phyloP scores from a whole-genome alignment of 2,329 filamentous ascomycete species.

The Trichoderma simmonsii region DNA sequence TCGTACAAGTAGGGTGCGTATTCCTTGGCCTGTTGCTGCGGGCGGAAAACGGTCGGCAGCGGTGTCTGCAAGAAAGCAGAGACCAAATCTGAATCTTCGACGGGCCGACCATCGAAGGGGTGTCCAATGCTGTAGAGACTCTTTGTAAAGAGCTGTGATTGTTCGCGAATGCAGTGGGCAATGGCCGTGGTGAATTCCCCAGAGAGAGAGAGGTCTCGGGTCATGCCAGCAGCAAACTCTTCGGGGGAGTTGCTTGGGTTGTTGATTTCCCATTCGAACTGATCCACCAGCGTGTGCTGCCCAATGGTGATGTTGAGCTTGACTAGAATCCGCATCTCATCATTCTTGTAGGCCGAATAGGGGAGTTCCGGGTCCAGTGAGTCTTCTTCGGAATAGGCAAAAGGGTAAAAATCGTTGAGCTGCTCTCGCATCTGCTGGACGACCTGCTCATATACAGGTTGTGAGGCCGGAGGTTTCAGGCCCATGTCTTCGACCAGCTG shows the following conservation, averaged over 20 bases:
- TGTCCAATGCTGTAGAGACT: conserved; percentile 91
- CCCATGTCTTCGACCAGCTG: conserved; percentile 91
- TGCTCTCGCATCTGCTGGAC: conserved; percentile 78
- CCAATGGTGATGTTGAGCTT: conserved; percentile 98
- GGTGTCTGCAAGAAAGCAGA: conserved; percentile 84
- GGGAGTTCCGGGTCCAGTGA: conserved; percentile 84
- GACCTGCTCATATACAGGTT: conserved; percentile 60
- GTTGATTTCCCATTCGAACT: conserved; percentile 99
- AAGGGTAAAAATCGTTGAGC: conserved; percentile 88
- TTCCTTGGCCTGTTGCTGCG: conserved; percentile 89
- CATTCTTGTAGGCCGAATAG: conserved; percentile 94
- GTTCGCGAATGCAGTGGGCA: conserved; percentile 95
- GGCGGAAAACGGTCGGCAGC: conserved; percentile 77
- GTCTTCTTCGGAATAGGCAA: conserved; percentile 85
- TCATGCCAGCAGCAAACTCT: conserved; percentile 88
- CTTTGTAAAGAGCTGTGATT: conserved; percentile 89
- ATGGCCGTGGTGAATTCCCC: conserved; percentile 98
- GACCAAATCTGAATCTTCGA: conserved; percentile 88
- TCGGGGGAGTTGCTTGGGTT: conserved; percentile 91
- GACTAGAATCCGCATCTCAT: conserved; percentile 95
- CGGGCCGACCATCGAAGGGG: conserved; percentile 87
- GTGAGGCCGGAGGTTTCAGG: conserved; percentile 65
- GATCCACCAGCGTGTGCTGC: conserved; percentile 87
- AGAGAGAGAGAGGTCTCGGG: conserved; percentile 81
- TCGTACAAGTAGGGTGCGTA: conserved; percentile 93